Evolutionary conservation across 306 rosid genomes (phyloP), one percentile per base, ranked within the genome.

Genomic region (Quercus ilex): DNA sequence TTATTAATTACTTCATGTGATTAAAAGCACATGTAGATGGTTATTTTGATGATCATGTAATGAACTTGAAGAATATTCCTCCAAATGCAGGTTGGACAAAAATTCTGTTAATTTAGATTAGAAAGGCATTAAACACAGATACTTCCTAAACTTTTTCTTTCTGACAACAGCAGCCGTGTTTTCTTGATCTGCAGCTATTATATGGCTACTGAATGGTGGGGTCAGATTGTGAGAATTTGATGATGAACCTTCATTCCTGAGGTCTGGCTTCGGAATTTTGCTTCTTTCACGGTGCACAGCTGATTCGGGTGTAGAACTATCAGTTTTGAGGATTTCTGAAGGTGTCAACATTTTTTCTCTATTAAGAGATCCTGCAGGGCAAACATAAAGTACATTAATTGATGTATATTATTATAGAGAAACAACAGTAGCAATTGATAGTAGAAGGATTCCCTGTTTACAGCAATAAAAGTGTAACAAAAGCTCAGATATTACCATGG

Each of bases 81-180:
- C 17, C 17, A 0, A 49, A 49, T 49, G 53, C 17, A 49, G 53
- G 12, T 49, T 12, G 53, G 53, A 49, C 15, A 49, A 49, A 49
- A 49, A 3, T 49, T 49, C 0, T 49, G 5, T 49, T 12, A 12
- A 49, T 49, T 49, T 49, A 49, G 53, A 49, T 76, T 55, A 41
- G 12, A 41, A 41, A 8, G 86, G 17, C 51, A 81, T 5, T 80
- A 78, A 60, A 25, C 1, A 87, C 38, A 84, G 52, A 11, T 69
- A 87, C 75, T 70, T 69, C 88, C 35, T 72, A 6, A 74, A 65
- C 81, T 38, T 82, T 64, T 69, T 77, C 79, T 9, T 35, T 81
- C 78, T 69, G 43, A 63, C 75, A 12, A 10, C 53, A 49, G 4
- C 3, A 41, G 46, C 46, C 3, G 12, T 41, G 46, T 41, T 41